Conservation (phyloP, 139 green algal species). For the Chlorella sorokiniana region DNA sequence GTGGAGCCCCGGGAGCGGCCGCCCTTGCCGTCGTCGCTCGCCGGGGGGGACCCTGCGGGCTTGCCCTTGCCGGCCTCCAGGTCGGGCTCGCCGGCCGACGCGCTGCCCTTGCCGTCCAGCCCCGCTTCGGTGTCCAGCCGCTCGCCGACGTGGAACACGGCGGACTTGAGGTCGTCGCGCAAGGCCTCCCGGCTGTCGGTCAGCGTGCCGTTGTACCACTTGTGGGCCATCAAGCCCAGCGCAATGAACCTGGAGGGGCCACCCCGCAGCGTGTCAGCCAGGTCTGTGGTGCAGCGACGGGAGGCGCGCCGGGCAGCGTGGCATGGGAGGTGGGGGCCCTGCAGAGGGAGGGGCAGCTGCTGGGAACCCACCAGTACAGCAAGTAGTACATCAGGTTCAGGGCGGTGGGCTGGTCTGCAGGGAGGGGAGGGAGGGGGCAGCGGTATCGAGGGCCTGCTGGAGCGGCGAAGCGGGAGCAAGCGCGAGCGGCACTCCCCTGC, state of each 20-base stretch:
- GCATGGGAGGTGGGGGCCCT: too few relatives aligned
- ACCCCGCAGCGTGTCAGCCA: too few relatives aligned
- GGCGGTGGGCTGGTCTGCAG: constrained; percentile 33
- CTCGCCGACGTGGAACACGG: background rate
- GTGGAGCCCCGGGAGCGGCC: too few relatives aligned
- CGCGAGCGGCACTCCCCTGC: too few relatives aligned
- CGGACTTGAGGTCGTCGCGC: background rate
- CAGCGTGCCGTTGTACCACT: constrained; percentile 26
- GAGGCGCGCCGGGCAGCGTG: too few relatives aligned
- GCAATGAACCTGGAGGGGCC: too few relatives aligned
- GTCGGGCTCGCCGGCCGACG: background rate
- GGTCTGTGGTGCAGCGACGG: too few relatives aligned
- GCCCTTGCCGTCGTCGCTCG: too few relatives aligned
- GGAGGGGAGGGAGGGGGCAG: background rate
- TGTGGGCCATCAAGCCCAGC: constrained; percentile 15
- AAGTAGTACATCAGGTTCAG: constrained; percentile 44
- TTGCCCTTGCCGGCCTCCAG: background rate
- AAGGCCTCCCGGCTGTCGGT: constrained; percentile 32
- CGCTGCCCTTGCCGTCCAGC: constrained; percentile 2
- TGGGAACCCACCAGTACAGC: too few relatives aligned
- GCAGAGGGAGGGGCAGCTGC: too few relatives aligned
- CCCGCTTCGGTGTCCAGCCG: background rate
- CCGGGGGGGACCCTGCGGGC: too few relatives aligned
- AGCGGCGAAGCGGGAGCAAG: background rate
- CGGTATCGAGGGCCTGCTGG: background rate